Evolutionary conservation across 306 rosid genomes (phyloP).

Genomic region (Gastrolobium bilobum): DNA sequence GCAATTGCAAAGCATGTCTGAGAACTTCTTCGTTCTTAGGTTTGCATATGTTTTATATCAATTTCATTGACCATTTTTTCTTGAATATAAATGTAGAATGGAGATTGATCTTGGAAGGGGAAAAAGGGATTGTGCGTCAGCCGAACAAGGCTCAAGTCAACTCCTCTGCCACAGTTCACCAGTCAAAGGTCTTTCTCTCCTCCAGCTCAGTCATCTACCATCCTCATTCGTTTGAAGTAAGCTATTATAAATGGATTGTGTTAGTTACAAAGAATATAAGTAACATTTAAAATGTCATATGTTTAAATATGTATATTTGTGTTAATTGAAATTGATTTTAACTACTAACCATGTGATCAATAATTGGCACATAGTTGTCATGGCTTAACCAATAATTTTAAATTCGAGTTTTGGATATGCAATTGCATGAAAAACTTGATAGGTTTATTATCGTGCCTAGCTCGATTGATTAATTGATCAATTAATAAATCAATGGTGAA

Average conservation of each 20-base stretch:
- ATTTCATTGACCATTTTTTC: background rate
- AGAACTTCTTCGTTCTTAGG: too few relatives aligned
- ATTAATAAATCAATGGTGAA: too few relatives aligned
- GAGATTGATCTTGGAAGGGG: background rate
- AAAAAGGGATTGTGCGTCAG: background rate
- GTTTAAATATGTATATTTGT: background rate
- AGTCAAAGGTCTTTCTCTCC: background rate
- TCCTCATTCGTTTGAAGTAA: background rate
- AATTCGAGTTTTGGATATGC: too few relatives aligned
- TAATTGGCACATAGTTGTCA: too few relatives aligned
- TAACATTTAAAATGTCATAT: background rate
- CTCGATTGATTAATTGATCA: too few relatives aligned
- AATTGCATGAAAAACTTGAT: too few relatives aligned
- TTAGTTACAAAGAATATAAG: background rate
- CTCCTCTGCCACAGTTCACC: background rate
- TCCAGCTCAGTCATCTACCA: constrained; percentile 1
- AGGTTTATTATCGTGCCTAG: too few relatives aligned
- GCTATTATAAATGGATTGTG: background rate
- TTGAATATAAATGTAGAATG: background rate
- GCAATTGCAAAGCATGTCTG: background rate
- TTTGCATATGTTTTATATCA: background rate
- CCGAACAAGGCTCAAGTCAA: background rate
- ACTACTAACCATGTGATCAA: too few relatives aligned
- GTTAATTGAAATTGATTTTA: too few relatives aligned
- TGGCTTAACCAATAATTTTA: too few relatives aligned